phyloP scores from a whole-genome alignment of 164 flowering plant species.

The Kingdonia uniflora region DNA sequence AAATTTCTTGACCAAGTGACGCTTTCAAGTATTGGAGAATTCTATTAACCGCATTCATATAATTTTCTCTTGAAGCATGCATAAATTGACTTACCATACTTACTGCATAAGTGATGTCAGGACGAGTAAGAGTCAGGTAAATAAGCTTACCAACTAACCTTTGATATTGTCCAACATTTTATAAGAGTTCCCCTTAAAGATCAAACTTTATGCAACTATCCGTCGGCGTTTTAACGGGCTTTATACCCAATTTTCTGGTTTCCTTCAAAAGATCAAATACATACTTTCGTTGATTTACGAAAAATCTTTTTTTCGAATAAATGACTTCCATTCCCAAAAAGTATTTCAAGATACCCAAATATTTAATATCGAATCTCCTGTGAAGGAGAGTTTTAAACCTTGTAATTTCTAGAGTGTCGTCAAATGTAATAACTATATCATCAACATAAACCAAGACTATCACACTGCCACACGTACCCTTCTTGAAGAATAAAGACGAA shows the following conservation, averaged over 20 bases:
- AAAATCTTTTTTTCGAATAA: neutral
- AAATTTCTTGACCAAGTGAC: neutral
- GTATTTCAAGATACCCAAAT: neutral
- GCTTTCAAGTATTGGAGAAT: no score
- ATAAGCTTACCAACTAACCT: neutral
- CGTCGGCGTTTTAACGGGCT: neutral
- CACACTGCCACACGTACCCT: neutral
- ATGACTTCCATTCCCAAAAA: conserved; percentile 1
- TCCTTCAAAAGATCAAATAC: neutral
- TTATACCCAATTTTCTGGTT: neutral
- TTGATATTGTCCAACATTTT: neutral
- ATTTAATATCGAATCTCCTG: neutral
- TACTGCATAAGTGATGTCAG: no score
- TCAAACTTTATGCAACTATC: neutral
- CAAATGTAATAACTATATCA: neutral
- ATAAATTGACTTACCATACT: no score
- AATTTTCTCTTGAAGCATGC: no score
- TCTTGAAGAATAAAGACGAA: neutral
- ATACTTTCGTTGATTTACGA: neutral
- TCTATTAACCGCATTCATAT: no score
- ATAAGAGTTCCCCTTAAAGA: neutral
- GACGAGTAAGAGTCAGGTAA: neutral
- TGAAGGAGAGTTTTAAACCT: neutral
- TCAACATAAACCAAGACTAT: neutral
- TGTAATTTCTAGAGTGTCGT: neutral